Percentiles rank a stretch among this genome's conserved stretches.
Conservation (phyloP, 148 eudicot genomes). For the Diospyros kaki region DNA sequence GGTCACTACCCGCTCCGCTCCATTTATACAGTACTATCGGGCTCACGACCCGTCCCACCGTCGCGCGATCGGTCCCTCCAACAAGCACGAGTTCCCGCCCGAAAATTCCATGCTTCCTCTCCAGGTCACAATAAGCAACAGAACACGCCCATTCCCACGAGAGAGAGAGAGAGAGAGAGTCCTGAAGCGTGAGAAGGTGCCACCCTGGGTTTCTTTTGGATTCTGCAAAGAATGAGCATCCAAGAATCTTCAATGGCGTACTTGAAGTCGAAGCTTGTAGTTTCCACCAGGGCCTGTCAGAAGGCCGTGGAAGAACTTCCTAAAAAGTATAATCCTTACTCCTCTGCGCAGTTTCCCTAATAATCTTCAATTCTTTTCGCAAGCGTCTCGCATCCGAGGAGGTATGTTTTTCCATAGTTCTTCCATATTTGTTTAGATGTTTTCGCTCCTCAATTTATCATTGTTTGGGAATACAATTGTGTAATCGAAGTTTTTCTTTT, state of each 20-base stretch:
- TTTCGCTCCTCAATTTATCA: background rate
- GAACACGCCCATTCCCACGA: too few species aligned
- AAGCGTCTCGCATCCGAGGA: too few species aligned
- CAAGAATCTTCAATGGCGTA: slow-evolving; percentile 18
- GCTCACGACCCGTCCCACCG: too few species aligned
- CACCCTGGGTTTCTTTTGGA: background rate
- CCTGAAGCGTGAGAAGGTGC: too few species aligned
- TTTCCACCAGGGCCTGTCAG: slow-evolving; percentile 1
- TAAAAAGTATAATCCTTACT: background rate
- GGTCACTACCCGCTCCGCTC: too few species aligned
- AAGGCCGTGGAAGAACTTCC: background rate
- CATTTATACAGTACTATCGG: too few species aligned
- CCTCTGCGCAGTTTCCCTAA: background rate
- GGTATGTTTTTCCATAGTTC: background rate
- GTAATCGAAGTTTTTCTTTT: background rate
- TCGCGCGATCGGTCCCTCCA: too few species aligned
- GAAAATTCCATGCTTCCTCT: too few species aligned
- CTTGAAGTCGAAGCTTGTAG: slow-evolving; percentile 4
- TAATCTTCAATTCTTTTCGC: background rate
- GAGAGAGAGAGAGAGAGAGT: too few species aligned
- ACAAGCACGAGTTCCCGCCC: too few species aligned
- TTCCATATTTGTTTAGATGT: background rate
- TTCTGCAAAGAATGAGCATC: slow-evolving; percentile 30
- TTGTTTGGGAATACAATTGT: background rate
- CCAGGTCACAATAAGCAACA: too few species aligned